Conservation (phyloP, 1,139 yeast genomes). For the Keqinozyma sinolaborantium region DNA sequence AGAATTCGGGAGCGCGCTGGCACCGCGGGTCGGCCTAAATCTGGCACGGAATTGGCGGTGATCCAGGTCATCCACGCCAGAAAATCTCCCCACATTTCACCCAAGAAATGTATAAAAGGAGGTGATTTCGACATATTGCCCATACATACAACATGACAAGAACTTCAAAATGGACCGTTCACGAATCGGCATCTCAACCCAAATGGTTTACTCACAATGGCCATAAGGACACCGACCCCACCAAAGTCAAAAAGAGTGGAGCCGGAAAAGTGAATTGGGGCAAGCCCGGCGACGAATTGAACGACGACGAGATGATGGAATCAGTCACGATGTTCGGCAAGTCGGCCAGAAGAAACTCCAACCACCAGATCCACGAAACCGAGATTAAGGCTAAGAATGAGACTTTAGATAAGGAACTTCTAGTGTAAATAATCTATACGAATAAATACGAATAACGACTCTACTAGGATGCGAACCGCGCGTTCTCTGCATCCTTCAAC, state of each 20-base stretch:
- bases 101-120: background rate
- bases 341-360: constrained; percentile 36
- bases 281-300: constrained; percentile 61
- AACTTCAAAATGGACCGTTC: constrained; percentile 76
- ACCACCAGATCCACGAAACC: constrained; percentile 31
- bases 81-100: background rate
- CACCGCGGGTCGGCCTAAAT: too few relatives aligned
- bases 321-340: constrained; percentile 20
- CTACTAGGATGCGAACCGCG: background rate
- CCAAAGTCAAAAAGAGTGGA: constrained; percentile 77
- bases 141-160: constrained; percentile 60
- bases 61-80: background rate
- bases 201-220: constrained; percentile 80
- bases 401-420: constrained; percentile 14
- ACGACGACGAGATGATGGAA: constrained; percentile 24
- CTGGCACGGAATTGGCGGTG: too few relatives aligned
- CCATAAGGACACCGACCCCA: constrained; percentile 62
- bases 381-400: constrained; percentile 21
- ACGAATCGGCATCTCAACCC: constrained; percentile 57
- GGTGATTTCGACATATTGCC: background rate
- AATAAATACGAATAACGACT: background rate
- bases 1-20: too few relatives aligned
- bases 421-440: background rate
- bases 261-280: constrained; percentile 85
- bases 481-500: constrained; percentile 18